phyloP scores from a whole-genome alignment of 225 moss, liverwort and hornwort species.

The Asterella californica region DNA sequence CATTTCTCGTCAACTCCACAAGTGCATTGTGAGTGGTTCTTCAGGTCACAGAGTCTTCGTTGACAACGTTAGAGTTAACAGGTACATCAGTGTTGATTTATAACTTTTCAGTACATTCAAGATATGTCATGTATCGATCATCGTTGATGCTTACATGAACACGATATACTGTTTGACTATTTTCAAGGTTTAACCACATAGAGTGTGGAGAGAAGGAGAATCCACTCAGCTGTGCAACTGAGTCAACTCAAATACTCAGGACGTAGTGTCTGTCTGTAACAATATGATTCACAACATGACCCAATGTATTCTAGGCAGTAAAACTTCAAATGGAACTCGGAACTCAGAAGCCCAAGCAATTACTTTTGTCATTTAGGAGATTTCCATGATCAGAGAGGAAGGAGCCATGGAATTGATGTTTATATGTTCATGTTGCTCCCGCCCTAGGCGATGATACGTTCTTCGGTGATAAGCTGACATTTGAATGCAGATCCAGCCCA shows the following conservation, averaged over 20 bases:
- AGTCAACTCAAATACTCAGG: no score
- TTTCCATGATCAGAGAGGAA: background rate
- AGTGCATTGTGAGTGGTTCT: conserved; percentile 56
- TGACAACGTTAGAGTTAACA: conserved; percentile 92
- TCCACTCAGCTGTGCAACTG: no score
- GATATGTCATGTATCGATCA: no score
- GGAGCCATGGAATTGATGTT: background rate
- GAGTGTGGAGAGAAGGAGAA: no score
- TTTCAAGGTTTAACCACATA: no score
- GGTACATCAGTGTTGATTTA: no score
- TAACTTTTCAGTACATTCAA: no score
- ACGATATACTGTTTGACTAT: no score
- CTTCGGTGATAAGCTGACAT: background rate
- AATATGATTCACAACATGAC: conserved; percentile 21
- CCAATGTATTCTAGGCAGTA: background rate
- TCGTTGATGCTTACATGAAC: background rate
- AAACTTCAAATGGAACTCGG: background rate
- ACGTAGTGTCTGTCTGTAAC: no score
- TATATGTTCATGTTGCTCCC: background rate
- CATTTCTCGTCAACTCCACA: conserved; percentile 64
- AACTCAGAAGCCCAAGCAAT: background rate
- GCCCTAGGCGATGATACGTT: background rate
- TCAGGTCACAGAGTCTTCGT: conserved; percentile 87
- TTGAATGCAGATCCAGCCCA: background rate
- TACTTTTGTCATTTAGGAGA: background rate